phyloP scores from a whole-genome alignment of 2,329 filamentous ascomycete species.

The Colletotrichum paranaense region DNA sequence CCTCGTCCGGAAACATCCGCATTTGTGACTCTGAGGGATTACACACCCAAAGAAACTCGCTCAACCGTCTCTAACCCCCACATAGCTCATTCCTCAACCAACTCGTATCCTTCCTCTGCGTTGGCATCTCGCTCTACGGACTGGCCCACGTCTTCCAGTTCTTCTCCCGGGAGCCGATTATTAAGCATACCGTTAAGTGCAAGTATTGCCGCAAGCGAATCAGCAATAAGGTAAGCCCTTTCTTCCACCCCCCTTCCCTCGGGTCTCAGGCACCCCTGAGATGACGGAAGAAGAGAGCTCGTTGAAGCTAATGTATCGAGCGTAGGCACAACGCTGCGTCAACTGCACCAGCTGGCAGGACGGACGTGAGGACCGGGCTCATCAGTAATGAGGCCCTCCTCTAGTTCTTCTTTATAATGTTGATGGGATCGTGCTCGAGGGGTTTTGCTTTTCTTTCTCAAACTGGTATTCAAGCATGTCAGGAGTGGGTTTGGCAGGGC shows the following conservation, averaged over 20 bases:
- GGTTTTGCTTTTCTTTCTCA: too few relatives aligned
- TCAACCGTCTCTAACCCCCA: neutral
- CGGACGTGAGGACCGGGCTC: constrained; percentile 55
- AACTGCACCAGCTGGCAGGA: constrained; percentile 65
- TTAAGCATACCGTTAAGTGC: constrained; percentile 77
- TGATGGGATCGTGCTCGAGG: too few relatives aligned
- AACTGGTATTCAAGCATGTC: neutral
- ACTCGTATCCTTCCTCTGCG: constrained; percentile 72
- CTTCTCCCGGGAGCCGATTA: constrained; percentile 72
- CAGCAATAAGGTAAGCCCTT: constrained; percentile 62
- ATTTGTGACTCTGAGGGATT: neutral
- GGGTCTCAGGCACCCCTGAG: too few relatives aligned
- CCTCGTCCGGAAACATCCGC: neutral
- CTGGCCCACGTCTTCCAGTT: constrained; percentile 73
- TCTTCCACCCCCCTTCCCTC: too few relatives aligned
- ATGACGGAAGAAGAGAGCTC: neutral
- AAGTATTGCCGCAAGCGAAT: constrained; percentile 74
- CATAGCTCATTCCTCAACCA: constrained; percentile 70
- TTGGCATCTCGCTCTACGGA: constrained; percentile 73
- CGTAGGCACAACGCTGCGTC: constrained; percentile 56
- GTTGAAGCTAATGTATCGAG: neutral
- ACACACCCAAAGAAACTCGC: too few relatives aligned
- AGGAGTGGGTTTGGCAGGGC: neutral
- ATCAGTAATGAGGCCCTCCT: neutral
- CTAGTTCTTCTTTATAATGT: neutral